Evolutionary conservation across 257 asterid genomes (phyloP).

Genomic region (Handroanthus guayacan): DNA sequence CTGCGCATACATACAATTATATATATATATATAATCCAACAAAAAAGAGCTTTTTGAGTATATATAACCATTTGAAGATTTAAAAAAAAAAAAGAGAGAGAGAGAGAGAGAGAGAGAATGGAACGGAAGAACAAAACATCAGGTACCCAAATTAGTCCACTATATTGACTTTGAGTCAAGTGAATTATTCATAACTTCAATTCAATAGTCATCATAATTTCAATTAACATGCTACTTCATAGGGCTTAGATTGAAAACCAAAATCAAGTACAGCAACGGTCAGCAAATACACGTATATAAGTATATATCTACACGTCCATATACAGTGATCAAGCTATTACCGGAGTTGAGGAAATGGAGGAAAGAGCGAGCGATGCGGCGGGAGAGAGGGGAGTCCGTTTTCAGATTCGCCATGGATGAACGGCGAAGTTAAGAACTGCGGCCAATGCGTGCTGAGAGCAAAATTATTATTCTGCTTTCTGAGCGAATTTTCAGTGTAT

Average conservation of each 20-base stretch:
- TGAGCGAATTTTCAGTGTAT: neutral
- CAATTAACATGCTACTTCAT: neutral
- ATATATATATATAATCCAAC: no score
- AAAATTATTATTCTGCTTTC: neutral
- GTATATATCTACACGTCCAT: neutral
- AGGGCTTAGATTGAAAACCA: constrained; percentile 14
- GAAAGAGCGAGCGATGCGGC: constrained; percentile 77
- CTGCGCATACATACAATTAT: constrained; percentile 49
- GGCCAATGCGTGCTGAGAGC: neutral
- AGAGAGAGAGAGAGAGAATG: no score
- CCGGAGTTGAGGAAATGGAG: constrained; percentile 76
- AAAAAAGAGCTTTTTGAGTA: neutral
- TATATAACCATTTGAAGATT: neutral
- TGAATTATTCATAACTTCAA: neutral
- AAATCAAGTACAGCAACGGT: constrained; percentile 10
- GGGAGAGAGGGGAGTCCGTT: constrained; percentile 78
- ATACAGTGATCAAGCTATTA: constrained; percentile 31
- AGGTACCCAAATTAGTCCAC: constrained; percentile 24
- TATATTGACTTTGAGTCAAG: constrained; percentile 2
- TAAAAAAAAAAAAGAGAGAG: neutral
- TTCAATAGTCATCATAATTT: neutral
- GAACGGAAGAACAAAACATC: neutral
- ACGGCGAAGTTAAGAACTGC: constrained; percentile 23
- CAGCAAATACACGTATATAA: neutral
- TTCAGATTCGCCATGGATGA: constrained; percentile 63